Percentiles rank a stretch among this genome's conserved stretches.
Conservation (phyloP, 257 asterid genomes). For the Lithospermum erythrorhizon region DNA sequence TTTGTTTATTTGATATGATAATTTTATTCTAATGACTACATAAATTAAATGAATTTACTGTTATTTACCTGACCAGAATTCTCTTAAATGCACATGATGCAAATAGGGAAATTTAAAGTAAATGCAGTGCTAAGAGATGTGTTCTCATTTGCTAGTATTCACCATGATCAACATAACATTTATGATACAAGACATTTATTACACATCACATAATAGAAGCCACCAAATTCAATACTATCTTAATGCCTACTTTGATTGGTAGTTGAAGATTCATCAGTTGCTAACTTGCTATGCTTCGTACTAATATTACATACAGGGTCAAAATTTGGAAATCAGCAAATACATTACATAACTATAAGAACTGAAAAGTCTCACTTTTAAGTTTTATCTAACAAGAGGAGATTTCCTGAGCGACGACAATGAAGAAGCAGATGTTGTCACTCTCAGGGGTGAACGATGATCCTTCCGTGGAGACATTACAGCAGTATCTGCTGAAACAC, state of each 20-base stretch:
- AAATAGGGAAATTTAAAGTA: too few relatives aligned
- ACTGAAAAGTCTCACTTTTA: neutral
- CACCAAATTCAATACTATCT: neutral
- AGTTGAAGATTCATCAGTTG: neutral
- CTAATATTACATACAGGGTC: neutral
- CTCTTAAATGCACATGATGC: too few relatives aligned
- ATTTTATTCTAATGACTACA: too few relatives aligned
- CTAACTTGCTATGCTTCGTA: neutral
- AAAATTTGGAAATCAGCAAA: constrained; percentile 1
- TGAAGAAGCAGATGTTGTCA: constrained; percentile 46
- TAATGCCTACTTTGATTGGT: neutral
- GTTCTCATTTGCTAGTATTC: too few relatives aligned
- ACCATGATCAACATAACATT: too few relatives aligned
- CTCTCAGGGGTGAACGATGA: constrained; percentile 33
- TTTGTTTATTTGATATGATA: too few relatives aligned
- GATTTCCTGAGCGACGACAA: constrained; percentile 37
- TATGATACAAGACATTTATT: neutral
- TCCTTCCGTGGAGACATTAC: constrained; percentile 20
- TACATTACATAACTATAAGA: neutral
- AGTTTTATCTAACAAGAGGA: constrained; percentile 34
- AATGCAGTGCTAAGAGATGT: too few relatives aligned
- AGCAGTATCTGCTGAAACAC: constrained; percentile 14
- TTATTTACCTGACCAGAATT: too few relatives aligned
- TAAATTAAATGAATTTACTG: too few relatives aligned
- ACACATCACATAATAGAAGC: neutral